A percentile compares a stretch with the other conserved stretches of the same genome.
phyloP scores from a whole-genome alignment of 257 asterid species.

The Datura wrightii region DNA sequence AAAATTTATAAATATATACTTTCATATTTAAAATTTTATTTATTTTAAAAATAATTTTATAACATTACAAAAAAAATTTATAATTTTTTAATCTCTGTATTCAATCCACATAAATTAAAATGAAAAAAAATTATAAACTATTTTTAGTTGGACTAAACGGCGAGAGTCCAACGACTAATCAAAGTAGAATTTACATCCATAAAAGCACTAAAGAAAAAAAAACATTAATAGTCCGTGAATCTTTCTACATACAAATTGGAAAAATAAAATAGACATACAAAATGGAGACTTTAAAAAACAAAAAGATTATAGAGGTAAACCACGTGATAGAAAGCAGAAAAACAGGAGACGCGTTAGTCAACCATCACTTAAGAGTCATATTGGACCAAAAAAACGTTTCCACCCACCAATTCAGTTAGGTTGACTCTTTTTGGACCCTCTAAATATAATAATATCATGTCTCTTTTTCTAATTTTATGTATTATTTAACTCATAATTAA shows the following conservation, averaged over 20 bases:
- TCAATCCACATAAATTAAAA: too few species aligned
- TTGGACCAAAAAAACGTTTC: neutral
- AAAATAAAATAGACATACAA: neutral
- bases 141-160: neutral
- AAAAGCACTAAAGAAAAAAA: neutral
- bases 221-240: neutral
- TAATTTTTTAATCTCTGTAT: too few species aligned
- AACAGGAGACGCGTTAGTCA: constrained; percentile 1
- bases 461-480: too few species aligned
- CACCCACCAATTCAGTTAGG: constrained; percentile 9
- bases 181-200: neutral
- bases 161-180: neutral
- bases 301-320: neutral
- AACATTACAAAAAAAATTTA: too few species aligned
- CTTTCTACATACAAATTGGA: neutral
- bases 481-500: too few species aligned
- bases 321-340: constrained; percentile 16
- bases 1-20: too few species aligned
- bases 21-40: too few species aligned
- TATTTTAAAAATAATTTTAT: too few species aligned
- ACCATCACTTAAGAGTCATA: neutral
- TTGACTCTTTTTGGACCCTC: constrained; percentile 10
- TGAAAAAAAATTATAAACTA: too few species aligned
- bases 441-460: neutral
- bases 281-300: neutral